Conservation (phyloP, 371 early-diverging fungal species). For the Mortierella sp. region DNA sequence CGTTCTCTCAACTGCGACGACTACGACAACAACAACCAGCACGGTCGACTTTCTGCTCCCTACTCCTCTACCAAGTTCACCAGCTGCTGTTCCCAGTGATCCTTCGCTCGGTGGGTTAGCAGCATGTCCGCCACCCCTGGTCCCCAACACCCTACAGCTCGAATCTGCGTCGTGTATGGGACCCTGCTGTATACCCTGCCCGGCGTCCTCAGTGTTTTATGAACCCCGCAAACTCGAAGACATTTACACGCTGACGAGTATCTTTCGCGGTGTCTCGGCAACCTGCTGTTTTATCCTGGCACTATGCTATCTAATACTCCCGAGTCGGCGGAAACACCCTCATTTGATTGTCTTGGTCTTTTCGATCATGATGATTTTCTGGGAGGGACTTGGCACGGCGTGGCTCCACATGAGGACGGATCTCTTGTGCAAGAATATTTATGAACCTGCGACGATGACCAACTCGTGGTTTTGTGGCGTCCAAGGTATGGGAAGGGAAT, state of each 20-base stretch:
- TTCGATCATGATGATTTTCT: constrained; percentile 23
- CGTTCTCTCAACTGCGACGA: not conserved
- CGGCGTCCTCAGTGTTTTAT: constrained; percentile 40
- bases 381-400: constrained; percentile 36
- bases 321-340: constrained; percentile 50
- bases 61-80: not conserved
- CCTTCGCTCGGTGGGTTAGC: not conserved
- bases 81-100: not conserved
- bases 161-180: constrained; percentile 28
- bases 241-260: constrained; percentile 36
- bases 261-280: constrained; percentile 30
- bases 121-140: constrained; percentile 46
- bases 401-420: constrained; percentile 36
- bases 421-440: constrained; percentile 32
- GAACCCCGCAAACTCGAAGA: constrained; percentile 31
- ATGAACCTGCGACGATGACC: constrained; percentile 41
- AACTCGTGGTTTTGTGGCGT: constrained; percentile 54
- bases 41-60: not conserved
- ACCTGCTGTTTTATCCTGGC: constrained; percentile 16
- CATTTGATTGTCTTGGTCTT: constrained; percentile 40
- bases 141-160: constrained; percentile 12
- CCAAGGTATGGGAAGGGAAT: constrained; percentile 31
- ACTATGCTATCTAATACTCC: constrained; percentile 28
- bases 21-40: not conserved
- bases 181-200: constrained; percentile 46